Base-by-base conservation (phyloP, 2,329 filamentous ascomycete genomes). In the Aspergillus arachidicola region DNA sequence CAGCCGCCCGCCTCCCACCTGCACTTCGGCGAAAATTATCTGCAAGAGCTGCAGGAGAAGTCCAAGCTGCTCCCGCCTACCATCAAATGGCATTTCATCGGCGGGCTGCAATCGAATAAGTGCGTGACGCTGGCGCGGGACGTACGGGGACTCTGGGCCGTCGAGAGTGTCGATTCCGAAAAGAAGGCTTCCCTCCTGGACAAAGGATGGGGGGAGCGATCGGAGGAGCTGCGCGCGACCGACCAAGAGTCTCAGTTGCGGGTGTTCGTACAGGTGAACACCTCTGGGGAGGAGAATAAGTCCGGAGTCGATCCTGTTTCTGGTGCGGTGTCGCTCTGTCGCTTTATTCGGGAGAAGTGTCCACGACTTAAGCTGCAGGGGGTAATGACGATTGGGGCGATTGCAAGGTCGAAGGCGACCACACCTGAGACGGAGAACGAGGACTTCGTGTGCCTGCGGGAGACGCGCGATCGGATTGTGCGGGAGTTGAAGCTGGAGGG, bases 21-120 rank as follows among this genome's bases (percentile, higher is more conserved):
- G 21, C 92, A 99, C 80, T 98, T 98, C 77, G 95, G 95, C 71
- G 95, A 99, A 81, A 99, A 99, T 83, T 99, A 99, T 81, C 85
- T 91, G 4, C 91, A 94, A 79, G 95, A 99, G 79, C 86, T 99
- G 59, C 84, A 86, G 63, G 91, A 96, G 76, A 99, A 99, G 79
- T 90, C 93, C 1, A 85, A 86, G 41, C 76, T 97, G 23, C 86
- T 99, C 12, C 94, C 95, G 0, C 80, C 73, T 4, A 72, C 81
- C 38, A 91, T 99, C 68, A 85, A 86, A 71, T 99, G 95, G 95
- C 95, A 99, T 79, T 97, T 98, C 78, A 99, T 98, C 76, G 95
- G 95, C 45, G 93, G 91, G 0, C 81, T 99, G 45, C 95, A 99
- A 79, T 94, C 91, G 16, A 96, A 94, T 70, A 97, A 98, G 82